A percentile compares a stretch with the other conserved stretches of the same genome.
Conservation (phyloP, 345 rosid genomes). For the Eutrema japonicum region DNA sequence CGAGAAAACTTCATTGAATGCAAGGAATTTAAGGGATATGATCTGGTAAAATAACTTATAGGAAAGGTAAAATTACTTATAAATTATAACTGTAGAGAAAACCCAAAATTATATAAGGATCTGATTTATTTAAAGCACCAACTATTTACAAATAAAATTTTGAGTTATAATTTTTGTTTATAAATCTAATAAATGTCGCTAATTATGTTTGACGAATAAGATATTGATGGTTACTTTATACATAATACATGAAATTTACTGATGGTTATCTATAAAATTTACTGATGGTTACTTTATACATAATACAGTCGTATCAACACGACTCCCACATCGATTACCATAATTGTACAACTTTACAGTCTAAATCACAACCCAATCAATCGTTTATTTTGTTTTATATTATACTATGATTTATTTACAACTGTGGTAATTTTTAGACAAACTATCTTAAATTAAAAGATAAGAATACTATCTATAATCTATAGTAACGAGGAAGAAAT, state of each 20-base stretch:
- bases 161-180: neutral
- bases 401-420: neutral
- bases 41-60: neutral
- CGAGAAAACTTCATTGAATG: neutral
- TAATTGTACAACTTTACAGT: neutral
- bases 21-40: neutral
- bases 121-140: neutral
- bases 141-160: neutral
- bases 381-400: slow-evolving; percentile 2
- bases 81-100: neutral
- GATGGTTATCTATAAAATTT: neutral
- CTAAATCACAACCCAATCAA: slow-evolving; percentile 1
- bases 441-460: slow-evolving; percentile 36
- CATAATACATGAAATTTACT: neutral
- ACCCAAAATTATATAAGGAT: neutral
- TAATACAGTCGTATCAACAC: slow-evolving; percentile 2
- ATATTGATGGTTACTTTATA: neutral
- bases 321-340: slow-evolving; percentile 1
- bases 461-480: slow-evolving; percentile 40
- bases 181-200: neutral
- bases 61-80: neutral
- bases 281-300: neutral
- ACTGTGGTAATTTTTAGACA: neutral
- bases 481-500: slow-evolving; percentile 30
- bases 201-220: neutral